Evolutionary conservation across 352 stramenopile genomes (phyloP), one percentile per base, ranked within the genome.

Genomic region (Phytopythium ostracodes): DNA sequence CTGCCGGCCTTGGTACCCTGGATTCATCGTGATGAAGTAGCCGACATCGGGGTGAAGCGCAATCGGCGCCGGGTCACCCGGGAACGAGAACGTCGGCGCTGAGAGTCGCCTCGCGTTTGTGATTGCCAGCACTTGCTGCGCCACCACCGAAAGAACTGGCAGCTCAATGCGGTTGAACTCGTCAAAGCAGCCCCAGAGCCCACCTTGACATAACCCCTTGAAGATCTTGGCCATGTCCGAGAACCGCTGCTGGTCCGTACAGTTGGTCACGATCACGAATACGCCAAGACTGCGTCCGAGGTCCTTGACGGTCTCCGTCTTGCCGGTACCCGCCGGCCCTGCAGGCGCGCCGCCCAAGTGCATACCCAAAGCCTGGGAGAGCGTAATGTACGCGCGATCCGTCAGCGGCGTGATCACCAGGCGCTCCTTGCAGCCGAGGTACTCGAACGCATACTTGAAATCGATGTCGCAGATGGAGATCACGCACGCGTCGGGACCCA

Each of bases 21-120:
- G 97, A 72, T 99, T 99, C 97, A 99, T 99, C 2, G 97, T 99
- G 66, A 99, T 99, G 69, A 99, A 99, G 72, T 98, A 99, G 4
- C 96, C 96, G 59, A 98, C 12, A 97, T 92, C 15, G 94, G 95
- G 36, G 97, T 96, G 4, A 99, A n/a, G 77, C 46, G 97, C 64
- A 60, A 99, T 97, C 71, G 99, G 98, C 72, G 98, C 96, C 12
- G 96, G 95, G 64, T 99, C 96, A 36, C 97, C 97, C 0, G 96
- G 96, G 71, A 99, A 99, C 74, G 99, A 94, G 75, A 99, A 99
- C n/a, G n/a, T n/a, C n/a, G n/a, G n/a, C n/a, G n/a, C n/a, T n/a
- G n/a, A n/a, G n/a, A n/a, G n/a, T n/a, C n/a, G n/a, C 77, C 98
- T 99, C 29, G 95, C 97, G 70, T 99, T 98, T 56, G 98, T 89